Evolutionary conservation across 164 flowering plant genomes (phyloP), one percentile per base, ranked within the genome.

Genomic region (Protea cynaroides): DNA sequence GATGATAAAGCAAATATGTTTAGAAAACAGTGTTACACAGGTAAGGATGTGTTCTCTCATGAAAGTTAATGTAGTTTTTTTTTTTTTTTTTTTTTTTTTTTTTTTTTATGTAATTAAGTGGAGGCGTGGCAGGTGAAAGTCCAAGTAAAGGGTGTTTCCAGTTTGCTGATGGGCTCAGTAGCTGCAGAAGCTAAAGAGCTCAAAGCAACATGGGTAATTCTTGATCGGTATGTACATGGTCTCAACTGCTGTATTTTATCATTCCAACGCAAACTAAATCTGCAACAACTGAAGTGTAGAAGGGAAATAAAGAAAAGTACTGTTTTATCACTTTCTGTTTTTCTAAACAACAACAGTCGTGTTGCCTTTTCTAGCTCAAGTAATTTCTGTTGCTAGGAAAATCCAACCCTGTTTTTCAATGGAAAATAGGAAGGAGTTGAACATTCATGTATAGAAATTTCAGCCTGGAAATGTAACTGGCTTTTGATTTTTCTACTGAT

Each of bases 201-300:
- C 18, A 64, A 70, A 71, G 82, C 82, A 54, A 62, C 74, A 54
- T 79, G 82, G 79, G 64, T 79, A 40, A 59, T 79, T 70, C 76
- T 76, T 38, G 80, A 79, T 50, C 62, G 76, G 82, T 76, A 69
- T 29, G n/a, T 10, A 19, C 23, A 55, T 14, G 17, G 10, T 12
- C 46, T 10, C 14, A 12, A 40, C 8, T 40, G 5, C 34, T 2
- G 34, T 40, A 1, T 40, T 40, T 9, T 40, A 40, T 0, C 1
- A 40, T 40, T 40, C 46, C 8, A 10, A 40, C 9, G 4, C 9
- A 8, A 29, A 9, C 46, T 10, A 40, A 40, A 12, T 40, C 46
- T 4, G 14, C 46, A 40, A 1, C 46, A 40, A 40, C 46, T 40
- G 8, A 40, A 40, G 10, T 40, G 46, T 40, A 40, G 13, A 40